These are phyloP conservation scores for Stagonosporopsis chrysanthemi DNA, from an alignment of 2,329 filamentous ascomycete genomes.

Conservation along the genomic window DNA sequence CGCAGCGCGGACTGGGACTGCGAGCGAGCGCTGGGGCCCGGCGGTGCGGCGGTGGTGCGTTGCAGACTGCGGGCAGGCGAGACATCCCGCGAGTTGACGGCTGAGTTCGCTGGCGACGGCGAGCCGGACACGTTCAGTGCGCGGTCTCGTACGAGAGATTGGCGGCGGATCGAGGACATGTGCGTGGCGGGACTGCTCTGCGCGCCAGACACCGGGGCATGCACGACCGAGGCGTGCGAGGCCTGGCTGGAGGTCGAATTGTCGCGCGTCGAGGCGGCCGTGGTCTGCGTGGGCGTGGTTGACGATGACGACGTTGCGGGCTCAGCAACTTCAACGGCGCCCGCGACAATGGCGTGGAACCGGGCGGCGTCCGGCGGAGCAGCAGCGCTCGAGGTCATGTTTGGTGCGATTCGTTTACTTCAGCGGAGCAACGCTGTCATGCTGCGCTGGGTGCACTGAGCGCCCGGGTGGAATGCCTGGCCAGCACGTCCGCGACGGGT, in stretches of 20 bases:
- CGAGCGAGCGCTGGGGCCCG: slow-evolving; percentile 26
- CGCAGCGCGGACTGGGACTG: slow-evolving; percentile 41
- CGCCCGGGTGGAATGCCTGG: slow-evolving; percentile 29
- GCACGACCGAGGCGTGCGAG: slow-evolving; percentile 16
- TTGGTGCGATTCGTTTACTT: slow-evolving; percentile 41
- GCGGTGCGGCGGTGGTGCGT: slow-evolving; percentile 33
- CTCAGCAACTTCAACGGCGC: slow-evolving; percentile 48
- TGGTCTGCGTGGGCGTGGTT: slow-evolving; percentile 24
- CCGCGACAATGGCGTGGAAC: slow-evolving; percentile 48
- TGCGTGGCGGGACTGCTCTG: slow-evolving; percentile 23
- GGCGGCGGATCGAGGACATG: slow-evolving; percentile 26
- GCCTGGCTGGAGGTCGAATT: slow-evolving; percentile 14
- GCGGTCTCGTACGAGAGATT: slow-evolving; percentile 36
- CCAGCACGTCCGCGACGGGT: slow-evolving; percentile 13
- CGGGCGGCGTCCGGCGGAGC: slow-evolving; percentile 17
- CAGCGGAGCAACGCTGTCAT: slow-evolving; percentile 36
- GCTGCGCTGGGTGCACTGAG: slow-evolving; percentile 32
- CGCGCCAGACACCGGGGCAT: slow-evolving; percentile 19
- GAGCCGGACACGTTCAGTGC: slow-evolving; percentile 43
- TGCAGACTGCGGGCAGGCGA: slow-evolving; percentile 52
- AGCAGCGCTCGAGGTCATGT: slow-evolving; percentile 27
- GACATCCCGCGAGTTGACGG: slow-evolving; percentile 56
- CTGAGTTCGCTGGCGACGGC: slow-evolving; percentile 53
- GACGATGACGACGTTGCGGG: slow-evolving; percentile 34
- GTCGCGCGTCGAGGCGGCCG: slow-evolving; percentile 14